These are phyloP conservation scores for Backusella psychrophila DNA, from an alignment of 192 early-diverging fungal genomes.

Conservation along the genomic window DNA sequence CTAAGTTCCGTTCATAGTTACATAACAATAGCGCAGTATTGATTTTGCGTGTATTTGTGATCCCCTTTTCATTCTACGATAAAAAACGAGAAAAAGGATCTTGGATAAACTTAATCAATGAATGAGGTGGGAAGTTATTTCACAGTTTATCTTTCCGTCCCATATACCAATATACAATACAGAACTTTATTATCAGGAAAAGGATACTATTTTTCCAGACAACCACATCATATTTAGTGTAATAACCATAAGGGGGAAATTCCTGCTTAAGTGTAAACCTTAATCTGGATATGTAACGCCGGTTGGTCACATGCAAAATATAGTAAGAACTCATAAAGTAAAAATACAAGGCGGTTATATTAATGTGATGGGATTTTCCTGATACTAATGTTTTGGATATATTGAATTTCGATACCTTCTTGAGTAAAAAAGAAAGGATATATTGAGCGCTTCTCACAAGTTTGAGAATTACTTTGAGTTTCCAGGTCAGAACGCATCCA, in stretches of 20 bases:
- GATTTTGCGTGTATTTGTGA: neutral
- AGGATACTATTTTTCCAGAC: neutral
- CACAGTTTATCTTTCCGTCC: neutral
- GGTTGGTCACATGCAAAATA: neutral
- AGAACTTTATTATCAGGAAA: neutral
- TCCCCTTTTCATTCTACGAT: too few species aligned
- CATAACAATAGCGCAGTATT: too few species aligned
- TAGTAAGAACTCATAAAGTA: neutral
- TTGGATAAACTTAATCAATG: neutral
- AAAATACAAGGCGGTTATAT: neutral
- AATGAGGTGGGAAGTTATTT: neutral
- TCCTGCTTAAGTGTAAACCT: neutral
- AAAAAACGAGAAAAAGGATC: neutral
- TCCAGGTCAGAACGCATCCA: too few species aligned
- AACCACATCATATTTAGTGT: neutral
- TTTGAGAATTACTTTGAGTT: too few species aligned
- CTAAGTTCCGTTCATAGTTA: too few species aligned
- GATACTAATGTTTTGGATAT: too few species aligned
- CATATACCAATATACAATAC: neutral
- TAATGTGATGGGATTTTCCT: neutral
- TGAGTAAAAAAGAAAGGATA: too few species aligned
- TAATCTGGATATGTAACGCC: neutral
- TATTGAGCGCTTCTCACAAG: too few species aligned
- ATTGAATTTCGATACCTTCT: too few species aligned
- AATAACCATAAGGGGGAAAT: neutral